Percentiles rank a stretch among this genome's conserved stretches.
Conservation (phyloP, 176 grass and related monocot species). For the Oryza glaberrima region DNA sequence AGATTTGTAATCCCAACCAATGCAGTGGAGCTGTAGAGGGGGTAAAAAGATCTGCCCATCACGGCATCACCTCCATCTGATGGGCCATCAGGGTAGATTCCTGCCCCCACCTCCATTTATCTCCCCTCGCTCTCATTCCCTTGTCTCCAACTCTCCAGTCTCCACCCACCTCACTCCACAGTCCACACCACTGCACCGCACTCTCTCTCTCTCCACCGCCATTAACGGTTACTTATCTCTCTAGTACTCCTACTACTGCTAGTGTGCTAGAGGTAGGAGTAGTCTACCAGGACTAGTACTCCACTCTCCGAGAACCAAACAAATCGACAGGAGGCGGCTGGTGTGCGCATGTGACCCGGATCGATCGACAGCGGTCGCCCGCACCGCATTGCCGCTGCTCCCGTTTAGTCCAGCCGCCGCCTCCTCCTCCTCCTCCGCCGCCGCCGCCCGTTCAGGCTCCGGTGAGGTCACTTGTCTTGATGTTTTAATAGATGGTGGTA, state of each 20-base stretch:
- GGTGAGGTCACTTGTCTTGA: neutral
- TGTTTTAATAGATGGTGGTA: too few species aligned
- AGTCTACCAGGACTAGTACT: neutral
- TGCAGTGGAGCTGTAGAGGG: too few species aligned
- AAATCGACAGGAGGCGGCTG: neutral
- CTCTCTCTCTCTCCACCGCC: neutral
- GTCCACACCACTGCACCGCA: neutral
- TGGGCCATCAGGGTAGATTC: constrained; percentile 7
- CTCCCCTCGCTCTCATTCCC: constrained; percentile 3
- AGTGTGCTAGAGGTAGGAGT: neutral
- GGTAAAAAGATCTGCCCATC: neutral
- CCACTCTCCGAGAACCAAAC: constrained; percentile 14
- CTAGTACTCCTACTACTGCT: neutral
- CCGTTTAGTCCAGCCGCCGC: neutral
- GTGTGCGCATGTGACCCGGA: constrained; percentile 32
- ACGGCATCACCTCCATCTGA: neutral
- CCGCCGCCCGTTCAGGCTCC: neutral
- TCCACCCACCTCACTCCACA: neutral
- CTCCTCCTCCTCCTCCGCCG: neutral
- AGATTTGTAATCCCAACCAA: too few species aligned
- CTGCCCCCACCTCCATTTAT: neutral
- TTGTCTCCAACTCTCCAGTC: neutral
- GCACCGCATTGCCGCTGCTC: constrained; percentile 1
- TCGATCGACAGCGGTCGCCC: neutral
- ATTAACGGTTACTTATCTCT: constrained; percentile 7